These are phyloP conservation scores for Tuber aestivum DNA, from an alignment of 495 filamentous ascomycete genomes.

Conservation along the genomic window DNA sequence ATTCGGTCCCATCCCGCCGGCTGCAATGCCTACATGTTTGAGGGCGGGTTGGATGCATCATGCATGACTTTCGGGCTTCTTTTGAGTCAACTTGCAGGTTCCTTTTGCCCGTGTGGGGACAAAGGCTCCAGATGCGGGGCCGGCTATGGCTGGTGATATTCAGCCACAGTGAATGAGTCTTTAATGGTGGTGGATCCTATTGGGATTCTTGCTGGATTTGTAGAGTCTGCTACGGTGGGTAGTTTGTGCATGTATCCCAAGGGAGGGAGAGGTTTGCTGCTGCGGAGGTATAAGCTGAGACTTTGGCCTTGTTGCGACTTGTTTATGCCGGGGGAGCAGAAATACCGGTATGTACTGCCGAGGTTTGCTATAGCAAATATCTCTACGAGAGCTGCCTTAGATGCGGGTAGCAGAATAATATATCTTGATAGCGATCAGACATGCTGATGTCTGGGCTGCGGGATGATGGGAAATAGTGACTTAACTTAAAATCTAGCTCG, in stretches of 20 bases:
- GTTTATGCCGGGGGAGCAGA: not conserved
- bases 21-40: not conserved
- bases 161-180: not conserved
- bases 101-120: not conserved
- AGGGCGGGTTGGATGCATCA: not conserved
- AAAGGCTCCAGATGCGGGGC: not conserved
- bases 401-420: not conserved
- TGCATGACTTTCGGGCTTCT: not conserved
- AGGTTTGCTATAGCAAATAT: not conserved
- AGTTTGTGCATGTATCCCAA: not conserved
- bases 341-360: not conserved
- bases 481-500: not conserved
- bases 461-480: not conserved
- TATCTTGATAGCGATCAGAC: not conserved
- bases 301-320: not conserved
- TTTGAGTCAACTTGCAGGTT: not conserved
- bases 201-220: not conserved
- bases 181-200: not conserved
- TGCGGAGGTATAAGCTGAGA: no score
- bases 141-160: not conserved
- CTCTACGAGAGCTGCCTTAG: not conserved
- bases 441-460: not conserved
- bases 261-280: not conserved
- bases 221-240: not conserved
- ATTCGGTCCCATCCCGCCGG: not conserved